Evolutionary conservation across 176 grass and related monocot species (phyloP), one percentile per base, ranked within the genome.

Genomic region (Dactylis glomerata): DNA sequence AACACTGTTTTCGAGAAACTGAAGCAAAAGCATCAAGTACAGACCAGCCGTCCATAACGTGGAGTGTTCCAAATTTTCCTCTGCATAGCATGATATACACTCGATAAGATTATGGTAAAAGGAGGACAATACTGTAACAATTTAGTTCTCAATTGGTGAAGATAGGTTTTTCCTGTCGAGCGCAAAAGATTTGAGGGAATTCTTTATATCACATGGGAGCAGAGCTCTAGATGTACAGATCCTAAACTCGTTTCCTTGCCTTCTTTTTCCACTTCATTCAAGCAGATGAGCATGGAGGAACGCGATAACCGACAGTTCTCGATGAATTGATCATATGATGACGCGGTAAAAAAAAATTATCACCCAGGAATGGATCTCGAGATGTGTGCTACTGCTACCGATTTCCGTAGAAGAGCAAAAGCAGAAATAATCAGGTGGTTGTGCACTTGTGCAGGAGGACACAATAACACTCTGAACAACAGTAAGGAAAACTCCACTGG

Each of bases 1-100:
- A 40, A 97, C 92, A 82, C 92, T 97, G 28, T 97, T 97, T 90
- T 97, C 94, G 37, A 97, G 77, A 76, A 97, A 97, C 37, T 97
- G 94, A 83, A 97, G 82, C 78, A 97, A 83, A 90, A 97, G 94
- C 90, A 75, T 92, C 89, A 97, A 90, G 81, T 97, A 97, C 63
- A 97, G 32, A 19, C 92, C 94, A 30, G 92, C 90, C 32, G 82
- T 92, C 94, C 94, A 97, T 68, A 97, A 87, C 52, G 84, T 85
- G 40, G 94, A 94, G 38, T 94, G 94, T 68, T 94, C 87, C 86
- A 97, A 94, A 90, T 97, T 89, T 83, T 84, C 73, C 92, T 97
- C 92, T 97, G 82, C 74, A 81, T 73, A 89, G 27, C 23, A 86
- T 49, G 65, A 45, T 34, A 71, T 9, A 52, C 80, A 59, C 44